Conservation (phyloP, 2,329 filamentous ascomycete genomes). For the Immersiporthe knoxdaviesiana region DNA sequence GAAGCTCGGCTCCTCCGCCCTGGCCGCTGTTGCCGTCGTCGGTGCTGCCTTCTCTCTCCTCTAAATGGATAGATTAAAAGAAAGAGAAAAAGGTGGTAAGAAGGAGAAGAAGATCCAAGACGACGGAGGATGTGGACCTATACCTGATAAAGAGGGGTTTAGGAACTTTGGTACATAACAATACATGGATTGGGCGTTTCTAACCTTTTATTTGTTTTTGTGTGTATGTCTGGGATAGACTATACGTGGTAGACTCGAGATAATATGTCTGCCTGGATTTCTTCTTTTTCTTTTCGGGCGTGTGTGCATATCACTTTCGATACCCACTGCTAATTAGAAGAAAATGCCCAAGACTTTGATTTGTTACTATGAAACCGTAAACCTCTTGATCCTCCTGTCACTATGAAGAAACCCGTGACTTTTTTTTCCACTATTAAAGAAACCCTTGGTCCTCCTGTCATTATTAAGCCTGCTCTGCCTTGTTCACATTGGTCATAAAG, state of each 20-base stretch:
- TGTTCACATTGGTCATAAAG: too few relatives aligned
- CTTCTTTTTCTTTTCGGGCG: neutral
- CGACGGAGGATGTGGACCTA: too few relatives aligned
- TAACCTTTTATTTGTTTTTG: neutral
- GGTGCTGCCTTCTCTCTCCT: slow-evolving; percentile 26
- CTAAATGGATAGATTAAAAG: neutral
- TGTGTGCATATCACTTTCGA: slow-evolving; percentile 5
- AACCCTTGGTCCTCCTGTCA: too few relatives aligned
- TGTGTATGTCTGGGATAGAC: slow-evolving; percentile 9
- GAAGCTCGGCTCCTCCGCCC: slow-evolving; percentile 27
- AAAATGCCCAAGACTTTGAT: neutral
- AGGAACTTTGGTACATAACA: neutral
- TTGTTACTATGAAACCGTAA: neutral
- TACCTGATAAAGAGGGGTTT: neutral
- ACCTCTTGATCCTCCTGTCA: neutral
- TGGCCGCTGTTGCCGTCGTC: slow-evolving; percentile 25
- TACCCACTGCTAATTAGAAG: slow-evolving; percentile 14
- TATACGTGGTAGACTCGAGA: neutral
- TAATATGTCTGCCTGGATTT: slow-evolving; percentile 2
- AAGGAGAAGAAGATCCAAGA: too few relatives aligned
- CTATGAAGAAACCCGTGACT: too few relatives aligned
- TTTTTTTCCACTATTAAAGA: too few relatives aligned
- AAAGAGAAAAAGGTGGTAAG: neutral
- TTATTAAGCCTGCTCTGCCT: too few relatives aligned
- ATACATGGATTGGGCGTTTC: slow-evolving; percentile 15